Base-by-base conservation (phyloP, 2,329 filamentous ascomycete genomes). In the Trematosphaeria pertusa region DNA sequence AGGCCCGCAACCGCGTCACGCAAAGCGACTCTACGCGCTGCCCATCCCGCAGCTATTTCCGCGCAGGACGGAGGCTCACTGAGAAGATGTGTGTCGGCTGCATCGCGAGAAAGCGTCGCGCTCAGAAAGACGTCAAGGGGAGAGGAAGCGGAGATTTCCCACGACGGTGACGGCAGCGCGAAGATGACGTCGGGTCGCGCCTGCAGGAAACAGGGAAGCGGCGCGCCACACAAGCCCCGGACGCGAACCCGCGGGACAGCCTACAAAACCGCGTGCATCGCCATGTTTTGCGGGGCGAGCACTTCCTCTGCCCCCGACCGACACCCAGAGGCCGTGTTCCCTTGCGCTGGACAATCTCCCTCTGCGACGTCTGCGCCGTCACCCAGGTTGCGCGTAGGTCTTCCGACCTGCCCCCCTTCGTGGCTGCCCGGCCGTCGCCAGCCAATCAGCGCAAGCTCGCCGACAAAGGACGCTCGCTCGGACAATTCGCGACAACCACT, bases 391-490 rank as follows among this genome's bases (percentile, higher is more conserved):
- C 45, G 52, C 42, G 48, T 49, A 53, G 52, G 48, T 54, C 53
- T 45, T 48, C 41, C 42, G 48, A 56, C 53, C 50, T 58, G 54
- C 49, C 49, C 52, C 28, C 53, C 50, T 58, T 50, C 51, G n/a
- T 54, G 51, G 51, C 54, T 53, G 56, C 54, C 49, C 56, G 46
- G 56, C 50, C 38, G 54, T 50, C 50, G 61, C 46, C 50, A 52
- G 58, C 63, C 67, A 59, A 54, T 62, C 61, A 58, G 62, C 64
- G 66, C 66, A 71, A 69, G 69, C 54, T 65, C 58, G 61, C 62
- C 60, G 65, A 69, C 67, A 62, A 65, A 69, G 58, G 57, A 61
- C 58, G 49, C 53, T 58, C 61, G 59, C 59, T 50, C 57, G 61
- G 52, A 57, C 62, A 61, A 58, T 44, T 37, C 48, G 50, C 62